Evolutionary conservation across 106 monocot genomes (phyloP).

Genomic region (Alisma plantagoaquatica): DNA sequence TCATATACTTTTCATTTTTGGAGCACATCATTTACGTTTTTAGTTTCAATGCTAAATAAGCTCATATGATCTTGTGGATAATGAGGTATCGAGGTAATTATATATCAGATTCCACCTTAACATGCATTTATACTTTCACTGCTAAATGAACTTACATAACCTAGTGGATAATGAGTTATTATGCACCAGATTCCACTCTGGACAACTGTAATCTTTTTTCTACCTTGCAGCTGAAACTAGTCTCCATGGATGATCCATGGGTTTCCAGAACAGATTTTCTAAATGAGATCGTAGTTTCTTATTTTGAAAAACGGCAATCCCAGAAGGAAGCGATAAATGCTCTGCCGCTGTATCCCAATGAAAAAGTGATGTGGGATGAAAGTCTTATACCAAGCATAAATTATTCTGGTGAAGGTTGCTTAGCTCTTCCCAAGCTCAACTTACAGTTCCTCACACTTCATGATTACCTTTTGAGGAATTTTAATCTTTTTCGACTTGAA

Average conservation of each 20-base stretch:
- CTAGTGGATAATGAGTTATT: too few species aligned
- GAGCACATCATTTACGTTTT: too few species aligned
- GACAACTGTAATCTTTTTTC: not conserved
- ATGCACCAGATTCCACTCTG: too few species aligned
- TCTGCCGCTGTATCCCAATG: constrained; percentile 94
- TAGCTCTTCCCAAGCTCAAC: constrained; percentile 97
- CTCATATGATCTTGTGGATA: too few species aligned
- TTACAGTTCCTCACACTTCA: constrained; percentile 96
- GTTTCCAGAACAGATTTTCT: constrained; percentile 68
- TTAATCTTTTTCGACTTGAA: constrained; percentile 97
- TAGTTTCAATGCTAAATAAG: too few species aligned
- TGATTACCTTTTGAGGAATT: constrained; percentile 92
- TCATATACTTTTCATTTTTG: too few species aligned
- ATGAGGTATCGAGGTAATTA: too few species aligned
- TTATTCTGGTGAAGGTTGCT: constrained; percentile 96
- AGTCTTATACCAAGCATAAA: constrained; percentile 97
- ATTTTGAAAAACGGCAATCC: constrained; percentile 94
- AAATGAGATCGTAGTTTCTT: constrained; percentile 70
- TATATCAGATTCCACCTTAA: too few species aligned
- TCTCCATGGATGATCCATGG: constrained; percentile 81
- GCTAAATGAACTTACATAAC: too few species aligned
- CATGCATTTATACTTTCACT: too few species aligned
- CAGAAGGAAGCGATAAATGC: constrained; percentile 99
- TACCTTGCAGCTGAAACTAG: constrained; percentile 65
- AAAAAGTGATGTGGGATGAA: constrained; percentile 99